These are phyloP conservation scores for Heterobasidion occidentale DNA, from an alignment of 1,284 basidiomycete genomes.

Conservation along the genomic window DNA sequence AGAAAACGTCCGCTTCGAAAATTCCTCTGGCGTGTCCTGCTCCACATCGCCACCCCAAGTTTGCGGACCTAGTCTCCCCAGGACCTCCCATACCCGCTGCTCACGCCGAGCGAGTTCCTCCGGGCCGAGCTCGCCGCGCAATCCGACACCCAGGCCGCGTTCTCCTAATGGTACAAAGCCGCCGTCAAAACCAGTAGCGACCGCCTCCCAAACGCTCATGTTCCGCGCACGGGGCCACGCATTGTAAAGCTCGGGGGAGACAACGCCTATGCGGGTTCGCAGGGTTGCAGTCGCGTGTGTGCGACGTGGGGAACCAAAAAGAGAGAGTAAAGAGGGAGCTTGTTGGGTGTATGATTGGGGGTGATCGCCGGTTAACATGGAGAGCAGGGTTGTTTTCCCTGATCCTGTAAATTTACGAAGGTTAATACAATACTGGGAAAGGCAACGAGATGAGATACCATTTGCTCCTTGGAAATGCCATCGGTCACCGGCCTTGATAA, in stretches of 20 bases:
- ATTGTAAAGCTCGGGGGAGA: conserved; percentile 86
- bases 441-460: conserved; percentile 35
- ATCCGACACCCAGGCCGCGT: conserved; percentile 36
- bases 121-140: conserved; percentile 23
- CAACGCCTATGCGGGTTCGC: conserved; percentile 63
- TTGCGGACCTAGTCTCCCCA: conserved; percentile 56
- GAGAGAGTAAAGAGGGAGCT: conserved; percentile 51
- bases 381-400: conserved; percentile 94
- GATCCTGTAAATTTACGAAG: conserved; percentile 47
- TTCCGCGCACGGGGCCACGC: conserved; percentile 78
- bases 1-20: conserved; percentile 45
- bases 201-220: conserved; percentile 69
- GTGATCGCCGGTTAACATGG: conserved; percentile 89
- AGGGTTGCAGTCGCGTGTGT: conserved; percentile 50
- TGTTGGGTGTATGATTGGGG: conserved; percentile 85
- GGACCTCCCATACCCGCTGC: conserved; percentile 40
- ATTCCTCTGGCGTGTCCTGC: conserved; percentile 22
- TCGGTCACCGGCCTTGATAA: conserved; percentile 68
- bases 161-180: conserved; percentile 55
- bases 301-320: conserved; percentile 68
- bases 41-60: conserved; percentile 27
- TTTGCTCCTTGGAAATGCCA: conserved; percentile 89
- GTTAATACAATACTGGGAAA: not conserved
- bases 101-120: conserved; percentile 37
- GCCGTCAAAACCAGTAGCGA: conserved; percentile 83